Evolutionary conservation across 345 rosid genomes (phyloP).

Genomic region (Sapria himalayana): DNA sequence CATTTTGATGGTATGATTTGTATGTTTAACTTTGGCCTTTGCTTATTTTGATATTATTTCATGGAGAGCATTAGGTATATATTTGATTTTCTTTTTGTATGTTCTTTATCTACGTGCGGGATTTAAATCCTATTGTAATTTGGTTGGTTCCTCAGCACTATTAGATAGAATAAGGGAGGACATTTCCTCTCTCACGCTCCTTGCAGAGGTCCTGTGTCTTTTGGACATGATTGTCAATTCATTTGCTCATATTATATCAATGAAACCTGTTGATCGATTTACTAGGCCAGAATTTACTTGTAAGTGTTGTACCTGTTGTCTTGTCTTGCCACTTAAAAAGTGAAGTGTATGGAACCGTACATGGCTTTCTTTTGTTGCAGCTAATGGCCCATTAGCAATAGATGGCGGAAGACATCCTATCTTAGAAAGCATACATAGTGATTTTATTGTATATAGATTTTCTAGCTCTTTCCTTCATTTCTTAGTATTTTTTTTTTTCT

Average conservation of each 20-base stretch:
- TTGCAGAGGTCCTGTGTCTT: constrained; percentile 84
- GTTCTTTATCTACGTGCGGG: too few relatives aligned
- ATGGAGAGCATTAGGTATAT: too few relatives aligned
- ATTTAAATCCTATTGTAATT: constrained; percentile 4
- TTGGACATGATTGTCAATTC: constrained; percentile 92
- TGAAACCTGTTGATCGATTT: constrained; percentile 68
- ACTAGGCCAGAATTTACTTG: constrained; percentile 74
- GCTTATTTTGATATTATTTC: too few relatives aligned
- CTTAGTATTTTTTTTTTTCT: neutral
- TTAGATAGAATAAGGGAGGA: constrained; percentile 66
- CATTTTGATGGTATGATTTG: constrained; percentile 1
- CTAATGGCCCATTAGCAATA: constrained; percentile 77
- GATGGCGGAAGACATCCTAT: constrained; percentile 95
- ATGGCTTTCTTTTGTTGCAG: constrained; percentile 19
- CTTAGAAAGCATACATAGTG: constrained; percentile 72
- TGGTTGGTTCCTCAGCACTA: constrained; percentile 32
- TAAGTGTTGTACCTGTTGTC: constrained; percentile 8
- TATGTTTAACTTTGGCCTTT: too few relatives aligned
- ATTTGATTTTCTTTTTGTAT: too few relatives aligned
- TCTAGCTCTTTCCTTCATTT: neutral
- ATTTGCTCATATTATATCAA: constrained; percentile 73
- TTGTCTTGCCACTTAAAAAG: constrained; percentile 4
- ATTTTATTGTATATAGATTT: constrained; percentile 37
- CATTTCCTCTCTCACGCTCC: constrained; percentile 54
- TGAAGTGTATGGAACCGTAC: neutral